Percentiles rank a stretch among this genome's conserved stretches.
Evolutionary conservation across 495 filamentous ascomycete species (phyloP).

Genomic region (Penicillium subrubescens): DNA sequence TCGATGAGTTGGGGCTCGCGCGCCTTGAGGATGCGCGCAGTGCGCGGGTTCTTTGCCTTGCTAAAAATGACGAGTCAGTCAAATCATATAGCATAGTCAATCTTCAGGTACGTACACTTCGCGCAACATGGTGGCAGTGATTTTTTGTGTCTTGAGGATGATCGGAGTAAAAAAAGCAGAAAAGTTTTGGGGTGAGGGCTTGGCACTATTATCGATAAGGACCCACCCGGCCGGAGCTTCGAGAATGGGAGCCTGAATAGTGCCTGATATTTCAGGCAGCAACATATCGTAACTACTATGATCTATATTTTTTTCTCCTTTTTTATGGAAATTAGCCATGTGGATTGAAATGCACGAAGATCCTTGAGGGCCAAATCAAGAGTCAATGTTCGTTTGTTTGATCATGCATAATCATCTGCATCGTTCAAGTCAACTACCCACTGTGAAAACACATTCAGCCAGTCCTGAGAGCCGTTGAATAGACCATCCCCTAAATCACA

Average conservation of each 20-base stretch:
- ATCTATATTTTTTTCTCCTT: background rate
- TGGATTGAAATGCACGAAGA: background rate
- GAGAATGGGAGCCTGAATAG: background rate
- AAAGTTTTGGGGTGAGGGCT: conserved; percentile 37
- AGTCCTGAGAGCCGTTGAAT: no score
- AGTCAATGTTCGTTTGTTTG: background rate
- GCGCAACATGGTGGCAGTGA: conserved; percentile 31
- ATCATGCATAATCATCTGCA: background rate
- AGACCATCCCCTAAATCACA: no score
- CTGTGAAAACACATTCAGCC: no score
- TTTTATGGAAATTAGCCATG: background rate
- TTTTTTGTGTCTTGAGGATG: conserved; percentile 16
- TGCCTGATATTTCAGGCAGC: background rate
- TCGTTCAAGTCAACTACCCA: background rate
- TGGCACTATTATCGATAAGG: conserved; percentile 38
- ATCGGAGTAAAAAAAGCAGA: conserved; percentile 34
- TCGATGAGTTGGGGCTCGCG: conserved; percentile 85
- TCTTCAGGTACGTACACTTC: conserved; percentile 39
- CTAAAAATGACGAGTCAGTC: conserved; percentile 39
- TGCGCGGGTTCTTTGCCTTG: conserved; percentile 92
- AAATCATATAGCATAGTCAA: background rate
- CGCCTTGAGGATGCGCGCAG: conserved; percentile 88
- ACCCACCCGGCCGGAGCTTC: background rate
- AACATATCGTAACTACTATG: background rate
- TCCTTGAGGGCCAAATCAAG: no score